A percentile compares a stretch with the other conserved stretches of the same genome.
Evolutionary conservation across 1,284 basidiomycete species (phyloP).

Genomic region (Cystobasidiaceae sp.): DNA sequence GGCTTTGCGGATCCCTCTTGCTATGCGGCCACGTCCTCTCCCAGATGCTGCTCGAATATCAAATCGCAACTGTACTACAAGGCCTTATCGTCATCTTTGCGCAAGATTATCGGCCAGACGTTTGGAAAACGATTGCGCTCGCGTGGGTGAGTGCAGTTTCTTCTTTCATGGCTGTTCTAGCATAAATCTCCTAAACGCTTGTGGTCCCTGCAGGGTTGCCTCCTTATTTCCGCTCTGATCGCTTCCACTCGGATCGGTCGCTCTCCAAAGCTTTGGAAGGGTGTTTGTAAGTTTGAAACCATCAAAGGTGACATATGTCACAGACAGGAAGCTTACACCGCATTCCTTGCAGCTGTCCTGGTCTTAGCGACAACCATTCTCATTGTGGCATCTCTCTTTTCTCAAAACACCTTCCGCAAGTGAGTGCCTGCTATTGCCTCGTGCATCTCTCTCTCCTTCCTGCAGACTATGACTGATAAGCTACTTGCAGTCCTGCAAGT

Average conservation of each 20-base stretch:
- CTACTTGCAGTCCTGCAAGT: conserved; percentile 26
- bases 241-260: conserved; percentile 35
- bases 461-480: background rate
- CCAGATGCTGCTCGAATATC: conserved; percentile 40
- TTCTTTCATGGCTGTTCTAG: too few relatives aligned
- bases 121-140: conserved; percentile 36
- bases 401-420: too few relatives aligned
- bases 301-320: too few relatives aligned
- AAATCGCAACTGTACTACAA: conserved; percentile 38
- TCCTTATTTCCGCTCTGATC: conserved; percentile 35
- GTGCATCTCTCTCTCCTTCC: too few relatives aligned
- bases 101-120: conserved; percentile 21
- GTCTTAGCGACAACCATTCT: too few relatives aligned
- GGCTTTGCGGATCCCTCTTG: conserved; percentile 38
- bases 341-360: too few relatives aligned
- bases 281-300: conserved; percentile 33
- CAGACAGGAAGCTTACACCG: too few relatives aligned
- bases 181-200: too few relatives aligned
- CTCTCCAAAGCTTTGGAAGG: conserved; percentile 40
- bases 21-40: conserved; percentile 39
- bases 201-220: conserved; percentile 30
- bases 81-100: conserved; percentile 38
- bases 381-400: too few relatives aligned
- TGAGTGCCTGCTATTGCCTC: too few relatives aligned
- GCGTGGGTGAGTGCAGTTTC: conserved; percentile 34